Evolutionary conservation across 129 eudicot species (phyloP).

Genomic region (Centaurea solstitialis): DNA sequence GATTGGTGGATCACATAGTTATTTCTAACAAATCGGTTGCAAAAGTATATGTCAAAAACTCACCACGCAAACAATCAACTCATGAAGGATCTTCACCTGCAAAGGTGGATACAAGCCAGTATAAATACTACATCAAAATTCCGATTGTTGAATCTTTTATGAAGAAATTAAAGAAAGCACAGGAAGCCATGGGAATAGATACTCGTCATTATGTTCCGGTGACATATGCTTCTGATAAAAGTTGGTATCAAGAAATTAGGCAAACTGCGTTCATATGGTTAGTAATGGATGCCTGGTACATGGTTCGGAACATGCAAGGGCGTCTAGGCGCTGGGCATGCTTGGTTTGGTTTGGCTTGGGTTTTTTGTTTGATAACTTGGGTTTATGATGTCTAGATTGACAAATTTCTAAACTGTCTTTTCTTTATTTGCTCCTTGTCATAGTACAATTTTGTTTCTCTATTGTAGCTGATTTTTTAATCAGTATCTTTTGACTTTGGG

Average conservation of each 20-base stretch:
- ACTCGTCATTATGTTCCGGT: conserved; percentile 67
- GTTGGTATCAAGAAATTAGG: conserved; percentile 72
- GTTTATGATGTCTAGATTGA: too few relatives aligned
- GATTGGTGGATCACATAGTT: conserved; percentile 71
- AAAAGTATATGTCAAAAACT: conserved; percentile 62
- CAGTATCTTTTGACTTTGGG: too few relatives aligned
- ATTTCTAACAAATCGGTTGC: conserved; percentile 73
- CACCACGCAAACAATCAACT: conserved; percentile 53
- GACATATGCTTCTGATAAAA: conserved; percentile 61
- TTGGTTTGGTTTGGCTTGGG: too few relatives aligned
- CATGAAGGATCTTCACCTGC: conserved; percentile 47
- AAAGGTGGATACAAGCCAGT: conserved; percentile 51
- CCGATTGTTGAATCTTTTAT: conserved; percentile 72
- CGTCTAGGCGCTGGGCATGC: conserved; percentile 75
- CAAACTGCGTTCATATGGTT: conserved; percentile 65
- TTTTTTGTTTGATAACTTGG: too few relatives aligned
- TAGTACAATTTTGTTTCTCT: too few relatives aligned
- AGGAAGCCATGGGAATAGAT: conserved; percentile 65
- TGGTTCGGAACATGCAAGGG: conserved; percentile 71
- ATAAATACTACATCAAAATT: conserved; percentile 60
- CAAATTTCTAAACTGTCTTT: too few relatives aligned
- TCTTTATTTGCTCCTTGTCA: too few relatives aligned
- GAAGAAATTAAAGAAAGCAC: conserved; percentile 75
- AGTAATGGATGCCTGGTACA: conserved; percentile 56
- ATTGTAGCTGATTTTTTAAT: too few relatives aligned